phyloP scores from a whole-genome alignment of 176 grass and related monocot species.

The Musa itinerans region DNA sequence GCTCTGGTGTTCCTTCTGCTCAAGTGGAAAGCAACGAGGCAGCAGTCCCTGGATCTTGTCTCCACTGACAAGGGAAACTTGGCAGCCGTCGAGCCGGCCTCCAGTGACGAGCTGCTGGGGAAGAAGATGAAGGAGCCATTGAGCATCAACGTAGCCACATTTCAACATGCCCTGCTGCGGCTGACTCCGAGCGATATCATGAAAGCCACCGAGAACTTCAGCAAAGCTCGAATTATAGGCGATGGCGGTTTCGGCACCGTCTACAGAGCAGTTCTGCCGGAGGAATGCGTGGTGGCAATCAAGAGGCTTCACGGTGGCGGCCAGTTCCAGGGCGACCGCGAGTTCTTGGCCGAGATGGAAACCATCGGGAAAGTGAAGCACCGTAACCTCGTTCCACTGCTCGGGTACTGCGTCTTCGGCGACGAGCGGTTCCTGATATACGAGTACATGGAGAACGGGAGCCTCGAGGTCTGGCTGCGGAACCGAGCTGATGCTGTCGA shows the following conservation, averaged over 20 bases:
- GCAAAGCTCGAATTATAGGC: conserved; percentile 79
- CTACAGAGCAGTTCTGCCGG: conserved; percentile 62
- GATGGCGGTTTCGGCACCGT: conserved; percentile 94
- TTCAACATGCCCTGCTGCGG: conserved; percentile 66
- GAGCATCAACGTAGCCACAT: conserved; percentile 95
- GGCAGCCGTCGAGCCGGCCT: conserved; percentile 53
- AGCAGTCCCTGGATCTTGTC: conserved; percentile 32
- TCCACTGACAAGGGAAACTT: conserved; percentile 38
- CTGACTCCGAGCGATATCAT: conserved; percentile 72
- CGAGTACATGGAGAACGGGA: conserved; percentile 95
- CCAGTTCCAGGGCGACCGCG: conserved; percentile 72
- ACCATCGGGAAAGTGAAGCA: conserved; percentile 98
- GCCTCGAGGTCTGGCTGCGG: conserved; percentile 83
- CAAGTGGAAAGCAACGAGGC: conserved; percentile 39
- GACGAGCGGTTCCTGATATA: conserved; percentile 94
- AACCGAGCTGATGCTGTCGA: conserved; percentile 72
- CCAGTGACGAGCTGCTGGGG: conserved; percentile 73
- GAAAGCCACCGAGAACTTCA: conserved; percentile 91
- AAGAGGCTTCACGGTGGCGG: conserved; percentile 87
- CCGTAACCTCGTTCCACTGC: conserved; percentile 73
- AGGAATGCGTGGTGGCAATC: conserved; percentile 59
- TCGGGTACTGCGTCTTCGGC: conserved; percentile 89
- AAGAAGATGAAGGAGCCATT: conserved; percentile 73
- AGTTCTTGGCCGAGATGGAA: conserved; percentile 95
- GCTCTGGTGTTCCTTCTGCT: conserved; percentile 34